These are phyloP conservation scores for Trichoderma erinaceum DNA, from an alignment of 495 filamentous ascomycete genomes.

Conservation along the genomic window DNA sequence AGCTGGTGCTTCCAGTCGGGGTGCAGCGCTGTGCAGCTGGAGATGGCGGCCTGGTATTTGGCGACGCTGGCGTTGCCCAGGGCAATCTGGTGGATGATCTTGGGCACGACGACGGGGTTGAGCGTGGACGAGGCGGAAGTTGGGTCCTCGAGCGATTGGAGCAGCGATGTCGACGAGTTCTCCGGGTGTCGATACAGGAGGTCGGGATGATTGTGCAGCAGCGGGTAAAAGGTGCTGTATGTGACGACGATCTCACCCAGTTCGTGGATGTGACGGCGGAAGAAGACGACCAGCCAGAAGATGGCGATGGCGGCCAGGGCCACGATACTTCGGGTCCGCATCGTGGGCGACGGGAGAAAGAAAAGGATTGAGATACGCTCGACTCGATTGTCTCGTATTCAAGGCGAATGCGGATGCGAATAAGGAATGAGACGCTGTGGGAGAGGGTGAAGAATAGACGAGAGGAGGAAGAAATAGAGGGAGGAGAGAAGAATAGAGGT, in stretches of 20 bases:
- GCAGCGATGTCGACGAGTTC: background rate
- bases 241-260: conserved; percentile 1
- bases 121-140: background rate
- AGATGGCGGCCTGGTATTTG: conserved; percentile 8
- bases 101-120: conserved; percentile 7
- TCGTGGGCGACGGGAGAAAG: background rate
- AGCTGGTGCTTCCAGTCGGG: conserved; percentile 14
- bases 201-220: background rate
- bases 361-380: background rate
- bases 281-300: conserved; percentile 1
- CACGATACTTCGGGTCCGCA: conserved; percentile 8
- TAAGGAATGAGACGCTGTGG: background rate
- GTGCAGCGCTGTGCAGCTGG: background rate
- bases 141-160: background rate
- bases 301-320: conserved; percentile 8
- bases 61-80: conserved; percentile 11
- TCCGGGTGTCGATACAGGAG: conserved; percentile 6
- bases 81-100: conserved; percentile 15
- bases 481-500: background rate
- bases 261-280: conserved; percentile 2
- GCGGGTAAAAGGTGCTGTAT: conserved; percentile 11
- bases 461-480: background rate
- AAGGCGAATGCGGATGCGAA: background rate
- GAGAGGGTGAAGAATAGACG: background rate
- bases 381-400: background rate